phyloP scores from a whole-genome alignment of 768 basidiomycete species.

The Calocera cornea region DNA sequence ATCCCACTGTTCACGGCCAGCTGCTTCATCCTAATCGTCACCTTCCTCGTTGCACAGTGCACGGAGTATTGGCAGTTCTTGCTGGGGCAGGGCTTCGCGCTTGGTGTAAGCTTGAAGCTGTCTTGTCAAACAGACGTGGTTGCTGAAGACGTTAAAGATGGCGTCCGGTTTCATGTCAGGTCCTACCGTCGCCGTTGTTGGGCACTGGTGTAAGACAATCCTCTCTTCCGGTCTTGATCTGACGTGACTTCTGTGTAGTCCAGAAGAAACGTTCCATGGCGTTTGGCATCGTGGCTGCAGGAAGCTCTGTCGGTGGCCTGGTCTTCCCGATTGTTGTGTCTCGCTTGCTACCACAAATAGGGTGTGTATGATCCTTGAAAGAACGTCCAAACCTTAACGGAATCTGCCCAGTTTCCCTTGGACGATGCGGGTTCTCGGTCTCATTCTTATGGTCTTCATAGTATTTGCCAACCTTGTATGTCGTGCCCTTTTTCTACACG shows the following conservation, averaged over 20 bases:
- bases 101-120: conserved; percentile 37
- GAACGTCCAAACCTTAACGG: not conserved
- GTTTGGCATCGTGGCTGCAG: conserved; percentile 48
- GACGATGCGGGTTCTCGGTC: conserved; percentile 60
- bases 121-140: not conserved
- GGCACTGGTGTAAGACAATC: conserved; percentile 53
- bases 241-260: not conserved
- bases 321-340: conserved; percentile 46
- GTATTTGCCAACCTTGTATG: conserved; percentile 41
- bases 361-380: conserved; percentile 23
- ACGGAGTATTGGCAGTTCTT: conserved; percentile 65
- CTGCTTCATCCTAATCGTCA: conserved; percentile 37
- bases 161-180: conserved; percentile 49
- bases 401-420: conserved; percentile 32
- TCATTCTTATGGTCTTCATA: conserved; percentile 42
- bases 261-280: conserved; percentile 38
- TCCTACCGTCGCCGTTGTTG: conserved; percentile 42
- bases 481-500: too few species aligned
- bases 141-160: conserved; percentile 14
- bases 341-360: conserved; percentile 20
- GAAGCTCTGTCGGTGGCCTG: conserved; percentile 56
- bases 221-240: not conserved
- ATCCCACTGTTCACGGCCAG: conserved; percentile 37
- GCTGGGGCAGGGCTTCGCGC: conserved; percentile 54
- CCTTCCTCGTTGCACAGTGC: conserved; percentile 59